phyloP scores from a whole-genome alignment of 2,329 filamentous ascomycete genomes.

The Fusarium armeniacum region DNA sequence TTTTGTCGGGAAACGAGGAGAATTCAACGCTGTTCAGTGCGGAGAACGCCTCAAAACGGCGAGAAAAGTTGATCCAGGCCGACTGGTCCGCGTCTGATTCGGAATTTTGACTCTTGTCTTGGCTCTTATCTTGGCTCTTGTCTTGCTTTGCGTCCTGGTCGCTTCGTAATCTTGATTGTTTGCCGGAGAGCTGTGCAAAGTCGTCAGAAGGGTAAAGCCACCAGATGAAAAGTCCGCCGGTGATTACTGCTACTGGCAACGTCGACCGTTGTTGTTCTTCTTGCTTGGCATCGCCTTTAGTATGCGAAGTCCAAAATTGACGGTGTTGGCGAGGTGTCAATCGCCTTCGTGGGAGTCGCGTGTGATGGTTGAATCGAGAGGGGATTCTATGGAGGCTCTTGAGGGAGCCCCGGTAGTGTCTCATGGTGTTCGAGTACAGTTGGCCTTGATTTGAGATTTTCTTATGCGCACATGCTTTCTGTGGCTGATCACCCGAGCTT shows the following conservation, averaged over 20 bases:
- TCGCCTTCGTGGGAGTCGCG: conserved; percentile 37
- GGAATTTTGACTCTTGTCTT: conserved; percentile 37
- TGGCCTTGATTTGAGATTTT: conserved; percentile 18
- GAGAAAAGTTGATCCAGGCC: conserved; percentile 65
- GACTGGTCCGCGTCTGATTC: conserved; percentile 50
- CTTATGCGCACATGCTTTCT: conserved; percentile 37
- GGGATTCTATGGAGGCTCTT: conserved; percentile 42
- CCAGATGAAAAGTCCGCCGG: conserved; percentile 59
- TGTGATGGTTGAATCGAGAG: conserved; percentile 31
- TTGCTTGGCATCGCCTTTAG: conserved; percentile 40
- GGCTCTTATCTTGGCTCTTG: conserved; percentile 7
- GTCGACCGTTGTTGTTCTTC: conserved; percentile 45
- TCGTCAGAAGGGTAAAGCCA: conserved; percentile 61
- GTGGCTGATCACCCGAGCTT: conserved; percentile 27
- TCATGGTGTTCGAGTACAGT: conserved; percentile 40
- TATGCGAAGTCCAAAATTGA: conserved; percentile 38
- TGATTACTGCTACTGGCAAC: conserved; percentile 53
- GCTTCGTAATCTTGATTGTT: conserved; percentile 24
- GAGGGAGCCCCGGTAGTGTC: conserved; percentile 44
- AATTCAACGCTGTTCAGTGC: conserved; percentile 69
- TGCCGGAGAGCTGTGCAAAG: conserved; percentile 55
- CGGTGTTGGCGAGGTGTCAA: conserved; percentile 38
- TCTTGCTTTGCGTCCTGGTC: conserved; percentile 17
- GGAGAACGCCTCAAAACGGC: conserved; percentile 67
- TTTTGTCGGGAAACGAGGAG: conserved; percentile 65